phyloP scores from a whole-genome alignment of 164 flowering plant species.

The Berberis thunbergii region DNA sequence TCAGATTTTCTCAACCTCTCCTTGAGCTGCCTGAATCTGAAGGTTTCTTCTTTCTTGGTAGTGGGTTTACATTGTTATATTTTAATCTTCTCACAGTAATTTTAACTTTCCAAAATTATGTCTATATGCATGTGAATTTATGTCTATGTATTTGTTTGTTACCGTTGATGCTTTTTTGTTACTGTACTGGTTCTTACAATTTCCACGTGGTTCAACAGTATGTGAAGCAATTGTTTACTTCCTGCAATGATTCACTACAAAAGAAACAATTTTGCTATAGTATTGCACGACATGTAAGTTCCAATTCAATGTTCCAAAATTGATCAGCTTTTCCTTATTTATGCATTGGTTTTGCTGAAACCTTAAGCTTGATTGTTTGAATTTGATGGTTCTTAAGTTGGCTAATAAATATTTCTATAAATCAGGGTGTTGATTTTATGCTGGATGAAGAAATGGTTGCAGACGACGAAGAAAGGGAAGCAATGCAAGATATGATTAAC shows the following conservation, averaged over 20 bases:
- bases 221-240: slow-evolving; percentile 64
- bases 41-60: too few relatives aligned
- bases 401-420: not conserved
- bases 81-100: too few relatives aligned
- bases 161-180: not conserved
- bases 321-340: not conserved
- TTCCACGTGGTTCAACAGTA: slow-evolving; percentile 42
- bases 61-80: too few relatives aligned
- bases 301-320: not conserved
- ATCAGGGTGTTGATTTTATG: slow-evolving; percentile 62
- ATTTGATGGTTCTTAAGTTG: not conserved
- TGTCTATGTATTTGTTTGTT: not conserved
- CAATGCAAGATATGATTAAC: slow-evolving; percentile 67
- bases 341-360: not conserved
- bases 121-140: too few relatives aligned
- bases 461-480: slow-evolving; percentile 67
- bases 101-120: too few relatives aligned
- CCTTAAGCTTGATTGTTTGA: not conserved
- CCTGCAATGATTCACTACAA: slow-evolving; percentile 47
- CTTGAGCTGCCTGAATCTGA: too few relatives aligned
- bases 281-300: slow-evolving; percentile 86
- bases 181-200: slow-evolving; percentile 3
- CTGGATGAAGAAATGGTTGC: slow-evolving; percentile 67
- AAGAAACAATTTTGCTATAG: slow-evolving; percentile 91
- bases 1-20: too few relatives aligned